Conservation (phyloP, 345 rosid species). For the Dipteronia dyeriana region DNA sequence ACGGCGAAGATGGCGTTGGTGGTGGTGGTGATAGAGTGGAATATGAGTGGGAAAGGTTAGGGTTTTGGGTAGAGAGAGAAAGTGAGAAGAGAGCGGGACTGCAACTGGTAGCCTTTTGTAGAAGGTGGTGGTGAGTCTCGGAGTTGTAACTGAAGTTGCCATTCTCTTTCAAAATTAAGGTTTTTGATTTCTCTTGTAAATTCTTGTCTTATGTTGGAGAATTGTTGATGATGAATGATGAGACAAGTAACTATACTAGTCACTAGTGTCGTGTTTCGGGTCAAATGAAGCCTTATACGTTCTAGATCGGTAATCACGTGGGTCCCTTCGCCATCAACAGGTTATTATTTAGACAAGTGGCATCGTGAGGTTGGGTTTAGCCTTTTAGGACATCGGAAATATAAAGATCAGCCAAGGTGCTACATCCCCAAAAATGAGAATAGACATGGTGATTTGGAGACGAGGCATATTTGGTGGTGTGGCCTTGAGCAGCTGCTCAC, state of each 20-base stretch:
- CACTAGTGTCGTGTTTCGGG: not conserved
- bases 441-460: too few species aligned
- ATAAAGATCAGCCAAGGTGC: too few species aligned
- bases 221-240: not conserved
- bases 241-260: not conserved
- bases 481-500: too few species aligned
- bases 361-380: too few species aligned
- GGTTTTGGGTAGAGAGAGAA: slow-evolving; percentile 37
- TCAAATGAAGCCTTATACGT: not conserved
- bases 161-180: slow-evolving; percentile 14
- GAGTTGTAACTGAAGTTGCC: slow-evolving; percentile 54
- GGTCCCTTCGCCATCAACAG: not conserved
- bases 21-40: slow-evolving; percentile 24
- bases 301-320: not conserved
- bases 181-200: not conserved
- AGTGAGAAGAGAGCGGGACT: slow-evolving; percentile 27
- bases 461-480: too few species aligned
- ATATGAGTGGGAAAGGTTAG: slow-evolving; percentile 26
- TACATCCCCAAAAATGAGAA: too few species aligned
- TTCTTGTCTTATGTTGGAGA: not conserved
- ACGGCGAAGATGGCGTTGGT: slow-evolving; percentile 27
- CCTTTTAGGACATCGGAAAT: too few species aligned
- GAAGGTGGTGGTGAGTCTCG: slow-evolving; percentile 53
- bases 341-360: not conserved
- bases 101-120: slow-evolving; percentile 42